Percentiles rank a stretch among this genome's conserved stretches.
Evolutionary conservation across 495 filamentous ascomycete genomes (phyloP).

Genomic region (Xylaria nigripes): DNA sequence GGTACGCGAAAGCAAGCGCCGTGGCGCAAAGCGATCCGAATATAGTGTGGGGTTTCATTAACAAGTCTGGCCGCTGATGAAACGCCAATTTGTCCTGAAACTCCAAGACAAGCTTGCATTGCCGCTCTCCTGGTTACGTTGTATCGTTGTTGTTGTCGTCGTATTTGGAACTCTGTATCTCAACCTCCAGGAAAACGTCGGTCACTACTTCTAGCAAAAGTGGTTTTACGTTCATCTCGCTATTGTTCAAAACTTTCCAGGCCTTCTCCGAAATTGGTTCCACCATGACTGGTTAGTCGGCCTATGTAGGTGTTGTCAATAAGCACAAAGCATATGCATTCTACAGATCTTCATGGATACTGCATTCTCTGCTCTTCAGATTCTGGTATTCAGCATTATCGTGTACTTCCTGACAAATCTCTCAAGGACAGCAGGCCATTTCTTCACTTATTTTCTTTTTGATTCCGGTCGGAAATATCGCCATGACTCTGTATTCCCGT

Average conservation of each 20-base stretch:
- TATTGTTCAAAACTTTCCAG: conserved; percentile 75
- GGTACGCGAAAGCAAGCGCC: conserved; percentile 66
- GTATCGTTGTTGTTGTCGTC: conserved; percentile 69
- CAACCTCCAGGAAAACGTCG: conserved; percentile 53
- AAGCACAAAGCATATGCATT: conserved; percentile 75
- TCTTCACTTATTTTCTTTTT: conserved; percentile 73
- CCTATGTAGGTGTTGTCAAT: conserved; percentile 68
- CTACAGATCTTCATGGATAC: conserved; percentile 71
- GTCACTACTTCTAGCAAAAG: conserved; percentile 69
- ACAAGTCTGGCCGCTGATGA: conserved; percentile 75
- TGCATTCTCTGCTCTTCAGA: conserved; percentile 56
- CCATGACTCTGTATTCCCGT: conserved; percentile 74
- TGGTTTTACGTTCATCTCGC: conserved; percentile 64
- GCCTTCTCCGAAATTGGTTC: conserved; percentile 63
- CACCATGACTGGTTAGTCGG: conserved; percentile 65
- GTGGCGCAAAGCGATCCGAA: conserved; percentile 60
- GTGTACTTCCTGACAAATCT: conserved; percentile 76
- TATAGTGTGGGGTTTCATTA: conserved; percentile 73
- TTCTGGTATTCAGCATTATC: conserved; percentile 63
- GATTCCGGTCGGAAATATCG: conserved; percentile 60
- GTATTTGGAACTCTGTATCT: conserved; percentile 74
- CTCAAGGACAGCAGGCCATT: conserved; percentile 56
- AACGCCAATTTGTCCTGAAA: conserved; percentile 75
- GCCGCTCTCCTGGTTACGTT: conserved; percentile 67
- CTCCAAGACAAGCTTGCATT: conserved; percentile 75